These are phyloP conservation scores for Lasiodiplodia hormozganensis DNA, from an alignment of 2,329 filamentous ascomycete genomes.

Conservation along the genomic window DNA sequence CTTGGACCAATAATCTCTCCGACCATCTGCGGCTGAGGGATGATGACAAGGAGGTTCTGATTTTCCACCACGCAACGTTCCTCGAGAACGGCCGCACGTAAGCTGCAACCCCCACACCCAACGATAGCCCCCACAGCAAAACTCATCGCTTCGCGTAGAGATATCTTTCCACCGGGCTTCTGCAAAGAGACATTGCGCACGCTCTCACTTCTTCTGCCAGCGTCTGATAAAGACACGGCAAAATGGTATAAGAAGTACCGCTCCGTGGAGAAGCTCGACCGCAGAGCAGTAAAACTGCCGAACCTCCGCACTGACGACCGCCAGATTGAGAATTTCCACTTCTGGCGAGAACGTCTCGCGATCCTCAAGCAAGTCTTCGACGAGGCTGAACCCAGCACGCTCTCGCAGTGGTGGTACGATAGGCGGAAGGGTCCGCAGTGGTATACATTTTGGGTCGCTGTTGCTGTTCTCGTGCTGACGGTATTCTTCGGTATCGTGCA, in stretches of 20 bases:
- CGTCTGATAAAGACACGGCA: conserved; percentile 34
- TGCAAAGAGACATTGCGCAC: conserved; percentile 48
- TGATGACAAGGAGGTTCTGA: conserved; percentile 46
- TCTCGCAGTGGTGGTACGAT: conserved; percentile 55
- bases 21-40: conserved; percentile 51
- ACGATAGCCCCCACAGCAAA: conserved; percentile 6
- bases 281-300: conserved; percentile 37
- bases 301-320: conserved; percentile 44
- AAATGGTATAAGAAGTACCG: conserved; percentile 37
- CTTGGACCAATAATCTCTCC: conserved; percentile 50
- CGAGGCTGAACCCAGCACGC: conserved; percentile 43
- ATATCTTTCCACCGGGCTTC: conserved; percentile 41
- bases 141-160: conserved; percentile 28
- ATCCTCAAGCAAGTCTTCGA: conserved; percentile 53
- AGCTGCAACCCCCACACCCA: not conserved
- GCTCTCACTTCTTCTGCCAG: conserved; percentile 48
- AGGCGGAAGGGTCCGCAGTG: conserved; percentile 52
- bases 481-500: conserved; percentile 52
- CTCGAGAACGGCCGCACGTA: conserved; percentile 39
- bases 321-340: conserved; percentile 42
- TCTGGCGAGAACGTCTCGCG: conserved; percentile 54
- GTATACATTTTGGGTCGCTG: conserved; percentile 57
- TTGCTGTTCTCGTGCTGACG: conserved; percentile 45
- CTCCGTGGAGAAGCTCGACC: conserved; percentile 37
- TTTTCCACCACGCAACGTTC: conserved; percentile 53